These are phyloP conservation scores for Monosporascus sp. DNA, from an alignment of 2,329 filamentous ascomycete genomes.

Conservation along the genomic window DNA sequence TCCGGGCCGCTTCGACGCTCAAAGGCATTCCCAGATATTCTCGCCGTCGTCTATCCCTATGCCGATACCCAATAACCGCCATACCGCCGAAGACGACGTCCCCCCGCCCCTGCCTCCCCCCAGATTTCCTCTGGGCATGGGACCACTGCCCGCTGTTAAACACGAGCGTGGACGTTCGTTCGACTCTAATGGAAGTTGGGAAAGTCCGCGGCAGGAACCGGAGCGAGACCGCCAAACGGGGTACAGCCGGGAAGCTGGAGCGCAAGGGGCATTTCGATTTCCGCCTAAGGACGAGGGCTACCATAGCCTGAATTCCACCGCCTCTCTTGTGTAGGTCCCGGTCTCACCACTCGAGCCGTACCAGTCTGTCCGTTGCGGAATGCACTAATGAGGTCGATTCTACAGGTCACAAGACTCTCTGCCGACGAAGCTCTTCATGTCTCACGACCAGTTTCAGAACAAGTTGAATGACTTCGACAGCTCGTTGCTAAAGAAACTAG, in stretches of 20 bases:
- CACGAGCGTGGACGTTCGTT: constrained; percentile 23
- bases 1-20: constrained; percentile 18
- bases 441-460: constrained; percentile 42
- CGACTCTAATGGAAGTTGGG: constrained; percentile 24
- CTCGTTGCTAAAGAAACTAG: constrained; percentile 50
- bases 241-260: constrained; percentile 14
- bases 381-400: constrained; percentile 13
- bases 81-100: constrained; percentile 25
- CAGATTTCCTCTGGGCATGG: constrained; percentile 23
- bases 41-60: constrained; percentile 30
- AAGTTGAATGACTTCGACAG: constrained; percentile 42
- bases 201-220: constrained; percentile 18
- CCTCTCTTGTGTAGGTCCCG: constrained; percentile 20
- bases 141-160: constrained; percentile 11
- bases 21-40: constrained; percentile 19
- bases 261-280: constrained; percentile 12
- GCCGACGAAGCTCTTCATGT: constrained; percentile 40
- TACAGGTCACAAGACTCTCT: constrained; percentile 38
- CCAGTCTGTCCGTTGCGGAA: not conserved
- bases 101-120: constrained; percentile 33
- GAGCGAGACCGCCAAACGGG: constrained; percentile 16
- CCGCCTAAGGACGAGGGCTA: constrained; percentile 27
- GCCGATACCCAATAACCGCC: constrained; percentile 28
- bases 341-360: not conserved
- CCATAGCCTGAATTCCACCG: constrained; percentile 25